Conservation (phyloP, 164 flowering plant species). For the Macadamia integrifolia region DNA sequence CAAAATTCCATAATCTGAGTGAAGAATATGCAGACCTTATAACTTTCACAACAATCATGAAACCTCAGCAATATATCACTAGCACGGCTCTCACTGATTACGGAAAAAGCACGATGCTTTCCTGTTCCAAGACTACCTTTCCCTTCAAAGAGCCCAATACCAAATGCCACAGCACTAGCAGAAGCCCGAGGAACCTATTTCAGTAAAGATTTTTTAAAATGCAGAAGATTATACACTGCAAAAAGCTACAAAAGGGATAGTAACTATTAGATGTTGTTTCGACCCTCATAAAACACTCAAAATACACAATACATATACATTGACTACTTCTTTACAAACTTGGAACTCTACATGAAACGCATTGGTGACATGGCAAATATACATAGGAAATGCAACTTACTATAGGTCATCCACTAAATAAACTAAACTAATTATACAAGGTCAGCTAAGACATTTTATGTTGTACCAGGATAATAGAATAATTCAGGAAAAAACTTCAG, state of each 20-base stretch:
- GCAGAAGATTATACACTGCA: neutral
- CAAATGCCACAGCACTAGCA: conserved; percentile 99
- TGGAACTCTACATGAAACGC: neutral
- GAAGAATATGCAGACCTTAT: conserved; percentile 52
- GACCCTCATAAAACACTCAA: neutral
- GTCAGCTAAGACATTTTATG: no score
- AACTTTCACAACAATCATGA: conserved; percentile 74
- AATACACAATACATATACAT: neutral
- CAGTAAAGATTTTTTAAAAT: conserved; percentile 10
- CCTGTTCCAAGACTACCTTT: conserved; percentile 79
- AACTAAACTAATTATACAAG: no score
- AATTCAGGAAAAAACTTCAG: no score
- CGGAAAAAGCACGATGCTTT: conserved; percentile 77
- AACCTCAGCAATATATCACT: conserved; percentile 87
- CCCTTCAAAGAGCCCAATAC: conserved; percentile 77
- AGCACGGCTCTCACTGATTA: conserved; percentile 88
- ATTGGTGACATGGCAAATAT: neutral
- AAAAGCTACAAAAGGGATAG: no score
- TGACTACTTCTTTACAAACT: neutral
- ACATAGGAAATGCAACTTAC: neutral
- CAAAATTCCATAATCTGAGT: neutral
- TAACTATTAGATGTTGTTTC: no score
- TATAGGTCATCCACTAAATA: no score
- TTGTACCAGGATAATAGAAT: no score
- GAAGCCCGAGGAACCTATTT: conserved; percentile 86